These are phyloP conservation scores for Sedum album DNA, from an alignment of 164 flowering plant species.

Conservation along the genomic window DNA sequence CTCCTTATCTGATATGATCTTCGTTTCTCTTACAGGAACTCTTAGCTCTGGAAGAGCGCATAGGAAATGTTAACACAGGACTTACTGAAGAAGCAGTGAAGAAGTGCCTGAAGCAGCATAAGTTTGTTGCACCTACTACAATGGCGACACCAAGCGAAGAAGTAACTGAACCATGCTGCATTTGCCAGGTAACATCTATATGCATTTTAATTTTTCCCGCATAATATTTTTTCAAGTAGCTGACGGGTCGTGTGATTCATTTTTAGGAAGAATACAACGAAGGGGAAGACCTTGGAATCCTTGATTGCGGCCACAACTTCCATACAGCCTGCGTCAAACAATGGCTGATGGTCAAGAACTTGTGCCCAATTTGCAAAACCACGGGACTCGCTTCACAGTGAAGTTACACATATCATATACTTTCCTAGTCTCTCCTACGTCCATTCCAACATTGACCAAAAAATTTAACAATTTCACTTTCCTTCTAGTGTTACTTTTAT, in stretches of 20 bases:
- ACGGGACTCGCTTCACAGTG: constrained; percentile 40
- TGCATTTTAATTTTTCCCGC: not conserved
- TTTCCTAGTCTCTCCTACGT: not conserved
- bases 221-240: not conserved
- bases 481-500: not conserved
- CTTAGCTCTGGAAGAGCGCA: constrained; percentile 73
- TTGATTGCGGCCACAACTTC: constrained; percentile 80
- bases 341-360: constrained; percentile 69
- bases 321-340: constrained; percentile 62
- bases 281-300: constrained; percentile 59
- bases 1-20: not conserved
- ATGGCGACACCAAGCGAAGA: constrained; percentile 14
- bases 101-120: constrained; percentile 34
- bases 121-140: constrained; percentile 10
- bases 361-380: constrained; percentile 85
- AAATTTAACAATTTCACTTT: not conserved
- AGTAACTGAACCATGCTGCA: constrained; percentile 66
- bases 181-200: constrained; percentile 52
- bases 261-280: constrained; percentile 68
- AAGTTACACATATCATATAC: not conserved
- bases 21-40: constrained; percentile 7
- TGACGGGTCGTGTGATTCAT: not conserved
- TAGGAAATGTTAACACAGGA: constrained; percentile 72
- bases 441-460: not conserved
- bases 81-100: constrained; percentile 50